Conservation (phyloP, 805 yeast genomes). For the Priceomyces fermenticarens region DNA sequence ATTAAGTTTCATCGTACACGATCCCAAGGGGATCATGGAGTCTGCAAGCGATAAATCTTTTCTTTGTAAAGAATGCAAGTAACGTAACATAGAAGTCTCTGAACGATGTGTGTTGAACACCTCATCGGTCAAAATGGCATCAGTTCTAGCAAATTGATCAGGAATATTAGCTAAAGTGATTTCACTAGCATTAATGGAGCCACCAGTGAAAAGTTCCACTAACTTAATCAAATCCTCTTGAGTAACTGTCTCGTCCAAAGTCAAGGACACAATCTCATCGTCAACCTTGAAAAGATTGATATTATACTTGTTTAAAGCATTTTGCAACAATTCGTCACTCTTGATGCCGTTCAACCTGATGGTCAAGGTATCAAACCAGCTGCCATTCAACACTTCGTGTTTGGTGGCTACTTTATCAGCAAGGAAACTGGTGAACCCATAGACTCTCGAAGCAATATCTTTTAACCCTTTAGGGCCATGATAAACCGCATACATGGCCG, state of each 20-base stretch:
- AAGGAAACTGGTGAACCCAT: slow-evolving; percentile 68
- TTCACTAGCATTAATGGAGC: slow-evolving; percentile 9
- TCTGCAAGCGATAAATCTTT: slow-evolving; percentile 92
- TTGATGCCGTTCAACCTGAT: slow-evolving; percentile 45
- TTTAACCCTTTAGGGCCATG: slow-evolving; percentile 89
- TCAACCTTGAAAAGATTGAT: slow-evolving; percentile 76
- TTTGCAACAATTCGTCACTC: slow-evolving; percentile 54
- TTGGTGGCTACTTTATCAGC: slow-evolving; percentile 50
- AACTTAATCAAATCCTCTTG: slow-evolving; percentile 57
- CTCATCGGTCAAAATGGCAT: slow-evolving; percentile 59
- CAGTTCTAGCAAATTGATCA: slow-evolving; percentile 49
- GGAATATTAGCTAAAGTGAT: slow-evolving; percentile 49
- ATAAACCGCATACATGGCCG: slow-evolving; percentile 93
- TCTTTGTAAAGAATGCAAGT: slow-evolving; percentile 75
- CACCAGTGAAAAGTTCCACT: slow-evolving; percentile 57
- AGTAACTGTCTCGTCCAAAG: slow-evolving; percentile 87
- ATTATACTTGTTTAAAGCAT: slow-evolving; percentile 58
- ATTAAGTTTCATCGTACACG: slow-evolving; percentile 97
- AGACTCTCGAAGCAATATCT: slow-evolving; percentile 72
- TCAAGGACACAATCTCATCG: slow-evolving; percentile 60
- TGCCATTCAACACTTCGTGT: slow-evolving; percentile 53
- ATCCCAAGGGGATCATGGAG: slow-evolving; percentile 96
- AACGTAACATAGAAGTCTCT: slow-evolving; percentile 92
- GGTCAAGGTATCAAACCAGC: slow-evolving; percentile 87
- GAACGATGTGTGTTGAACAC: slow-evolving; percentile 88